phyloP scores from a whole-genome alignment of 2,329 filamentous ascomycete genomes.

The Ceratocystis destructans region DNA sequence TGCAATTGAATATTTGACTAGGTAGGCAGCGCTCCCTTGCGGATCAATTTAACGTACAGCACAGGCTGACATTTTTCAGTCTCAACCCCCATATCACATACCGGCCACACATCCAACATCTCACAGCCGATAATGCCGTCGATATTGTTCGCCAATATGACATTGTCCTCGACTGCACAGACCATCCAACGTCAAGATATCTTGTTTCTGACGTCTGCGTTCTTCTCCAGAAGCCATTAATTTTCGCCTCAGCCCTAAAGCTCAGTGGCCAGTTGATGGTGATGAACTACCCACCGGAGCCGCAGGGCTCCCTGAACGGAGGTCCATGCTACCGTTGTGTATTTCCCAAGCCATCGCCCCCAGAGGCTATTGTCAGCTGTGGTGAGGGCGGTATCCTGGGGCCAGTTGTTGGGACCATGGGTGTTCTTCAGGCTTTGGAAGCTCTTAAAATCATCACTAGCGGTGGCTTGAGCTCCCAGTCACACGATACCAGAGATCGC shows the following conservation, averaged over 20 bases:
- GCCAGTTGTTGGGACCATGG: slow-evolving; percentile 86
- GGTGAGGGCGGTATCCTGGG: slow-evolving; percentile 88
- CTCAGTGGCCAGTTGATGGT: slow-evolving; percentile 84
- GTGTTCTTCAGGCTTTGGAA: slow-evolving; percentile 79
- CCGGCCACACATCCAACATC: slow-evolving; percentile 45
- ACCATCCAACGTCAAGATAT: slow-evolving; percentile 83
- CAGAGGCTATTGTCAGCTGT: slow-evolving; percentile 69
- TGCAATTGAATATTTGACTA: slow-evolving; percentile 44
- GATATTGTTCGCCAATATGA: slow-evolving; percentile 59
- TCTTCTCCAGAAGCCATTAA: slow-evolving; percentile 60
- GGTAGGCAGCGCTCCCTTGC: slow-evolving; percentile 29
- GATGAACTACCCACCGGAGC: slow-evolving; percentile 62
- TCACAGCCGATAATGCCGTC: slow-evolving; percentile 55
- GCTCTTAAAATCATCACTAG: slow-evolving; percentile 65
- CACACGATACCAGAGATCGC: not conserved
- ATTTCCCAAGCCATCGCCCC: slow-evolving; percentile 75
- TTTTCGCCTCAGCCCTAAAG: slow-evolving; percentile 79
- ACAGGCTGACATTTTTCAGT: slow-evolving; percentile 28
- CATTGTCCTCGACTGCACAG: slow-evolving; percentile 84
- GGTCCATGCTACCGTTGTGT: slow-evolving; percentile 91
- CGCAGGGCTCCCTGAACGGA: slow-evolving; percentile 40
- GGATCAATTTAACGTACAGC: not conserved
- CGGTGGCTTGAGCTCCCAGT: slow-evolving; percentile 22
- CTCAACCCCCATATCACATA: slow-evolving; percentile 62
- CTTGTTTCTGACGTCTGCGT: slow-evolving; percentile 85